A percentile compares a stretch with the other conserved stretches of the same genome.
phyloP scores from a whole-genome alignment of 192 early-diverging fungal genomes.

The Allomyces macrogynus region DNA sequence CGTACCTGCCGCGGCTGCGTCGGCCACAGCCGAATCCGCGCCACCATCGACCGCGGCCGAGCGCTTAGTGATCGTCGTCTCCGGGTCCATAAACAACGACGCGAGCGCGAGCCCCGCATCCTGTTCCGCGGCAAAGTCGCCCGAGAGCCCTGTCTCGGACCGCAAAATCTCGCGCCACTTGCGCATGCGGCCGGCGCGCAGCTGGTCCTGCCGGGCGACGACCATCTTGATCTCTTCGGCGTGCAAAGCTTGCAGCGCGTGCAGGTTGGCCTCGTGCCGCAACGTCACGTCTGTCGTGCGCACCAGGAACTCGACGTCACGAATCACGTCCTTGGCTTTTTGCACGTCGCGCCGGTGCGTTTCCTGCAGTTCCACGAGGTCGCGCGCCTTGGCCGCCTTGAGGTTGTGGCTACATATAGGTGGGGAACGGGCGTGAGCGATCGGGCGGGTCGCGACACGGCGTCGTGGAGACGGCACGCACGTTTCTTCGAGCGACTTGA shows the following conservation, averaged over 20 bases:
- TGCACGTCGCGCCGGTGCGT: constrained; percentile 13
- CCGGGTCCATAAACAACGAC: background rate
- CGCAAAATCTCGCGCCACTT: background rate
- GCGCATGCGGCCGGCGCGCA: background rate
- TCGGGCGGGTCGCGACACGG: too few relatives aligned
- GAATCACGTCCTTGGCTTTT: constrained; percentile 10
- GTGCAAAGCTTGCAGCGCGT: constrained; percentile 3
- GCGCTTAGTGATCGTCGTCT: background rate
- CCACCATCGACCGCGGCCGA: background rate
- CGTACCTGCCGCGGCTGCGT: background rate
- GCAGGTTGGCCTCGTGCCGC: constrained; percentile 4
- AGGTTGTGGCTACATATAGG: background rate
- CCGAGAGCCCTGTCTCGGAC: background rate
- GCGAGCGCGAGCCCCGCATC: background rate
- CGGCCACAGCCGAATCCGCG: background rate
- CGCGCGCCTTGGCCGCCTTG: constrained; percentile 2
- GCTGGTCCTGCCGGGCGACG: constrained; percentile 1
- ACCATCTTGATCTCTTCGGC: constrained; percentile 3
- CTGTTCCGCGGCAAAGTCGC: background rate
- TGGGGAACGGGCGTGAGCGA: too few relatives aligned
- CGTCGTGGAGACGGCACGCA: background rate
- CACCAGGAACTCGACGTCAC: background rate
- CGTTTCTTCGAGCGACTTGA: constrained; percentile 8
- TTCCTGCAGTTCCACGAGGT: constrained; percentile 7
- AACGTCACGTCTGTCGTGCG: background rate